Base-by-base conservation (phyloP, 2,329 filamentous ascomycete species). In the Fusarium sp. region DNA sequence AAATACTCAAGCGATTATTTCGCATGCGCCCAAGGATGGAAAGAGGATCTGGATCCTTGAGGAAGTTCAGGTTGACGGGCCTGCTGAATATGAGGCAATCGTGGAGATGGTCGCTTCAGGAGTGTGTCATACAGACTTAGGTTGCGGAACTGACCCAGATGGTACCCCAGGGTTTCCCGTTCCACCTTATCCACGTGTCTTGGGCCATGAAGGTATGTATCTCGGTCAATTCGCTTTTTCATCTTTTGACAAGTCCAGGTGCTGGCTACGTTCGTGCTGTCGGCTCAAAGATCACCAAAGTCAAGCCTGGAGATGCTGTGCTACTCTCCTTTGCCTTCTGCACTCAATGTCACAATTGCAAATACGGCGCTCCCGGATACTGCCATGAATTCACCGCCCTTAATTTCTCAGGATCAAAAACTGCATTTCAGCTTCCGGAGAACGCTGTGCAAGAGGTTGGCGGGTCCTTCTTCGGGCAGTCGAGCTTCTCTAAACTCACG, bases 211-310 rank as follows among this genome's bases (percentile, higher is more conserved):
- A 44, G 42, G 42, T 28, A n/a, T 3, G 6, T 14, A 10, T n/a
- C 15, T 13, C 4, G 5, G 5, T 26, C 2, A 0, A 9, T 28
- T 5, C 10, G 1, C 24, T n/a, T 10, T 4, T 3, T 8, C n/a
- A 26, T 5, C 2, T 6, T 4, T 24, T 44, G 26, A 44, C 13
- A 14, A n/a, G 4, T 4, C 5, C 4, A 44, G 42, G 42, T 15
- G 42, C 42, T 28, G 42, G 42, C 10, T 44, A 44, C 22, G 24
- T 44, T 26, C 24, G 42, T 3, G 22, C 22, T 1, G 21, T 44
- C 6, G 42, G 42, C 9, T 44, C 42, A 9, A 44, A 44, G 42
- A 24, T 44, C 42, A 44, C 42, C 8, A 44, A 44, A 24, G 42
- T 44, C 1, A 28, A 44, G 15, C 42, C 24, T n/a, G 42, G 42